phyloP scores from a whole-genome alignment of 2,329 filamentous ascomycete species.

The Alternaria sp. region DNA sequence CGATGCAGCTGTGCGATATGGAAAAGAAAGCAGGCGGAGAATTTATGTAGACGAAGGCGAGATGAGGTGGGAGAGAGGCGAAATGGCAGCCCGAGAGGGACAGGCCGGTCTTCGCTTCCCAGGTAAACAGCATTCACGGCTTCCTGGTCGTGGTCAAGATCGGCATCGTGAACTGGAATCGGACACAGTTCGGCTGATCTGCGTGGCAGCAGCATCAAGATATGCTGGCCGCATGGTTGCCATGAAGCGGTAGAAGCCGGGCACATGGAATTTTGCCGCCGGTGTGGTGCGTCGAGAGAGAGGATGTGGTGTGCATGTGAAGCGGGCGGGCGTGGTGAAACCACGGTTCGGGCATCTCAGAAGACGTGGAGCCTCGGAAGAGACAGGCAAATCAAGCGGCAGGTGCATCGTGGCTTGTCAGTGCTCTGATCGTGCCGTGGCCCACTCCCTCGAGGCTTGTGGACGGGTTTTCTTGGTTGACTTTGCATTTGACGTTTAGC shows the following conservation, averaged over 20 bases:
- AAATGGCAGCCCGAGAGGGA: constrained; percentile 10
- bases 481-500: constrained; percentile 21
- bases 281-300: background rate
- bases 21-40: background rate
- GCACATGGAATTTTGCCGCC: constrained; percentile 3
- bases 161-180: constrained; percentile 11
- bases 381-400: background rate
- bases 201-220: constrained; percentile 11
- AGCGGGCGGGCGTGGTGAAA: constrained; percentile 1
- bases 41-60: background rate
- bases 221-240: constrained; percentile 1
- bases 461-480: constrained; percentile 12
- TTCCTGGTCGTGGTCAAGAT: constrained; percentile 11
- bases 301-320: constrained; percentile 4
- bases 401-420: constrained; percentile 1
- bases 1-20: constrained; percentile 11
- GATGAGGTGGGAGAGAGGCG: background rate
- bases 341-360: background rate
- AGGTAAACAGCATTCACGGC: background rate
- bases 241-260: constrained; percentile 11
- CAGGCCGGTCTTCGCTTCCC: background rate
- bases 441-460: constrained; percentile 7
- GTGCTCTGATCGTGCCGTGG: constrained; percentile 1
- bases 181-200: constrained; percentile 19
- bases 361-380: background rate